phyloP scores from a whole-genome alignment of 1,284 basidiomycete genomes.

The Porogramme epimiltina region DNA sequence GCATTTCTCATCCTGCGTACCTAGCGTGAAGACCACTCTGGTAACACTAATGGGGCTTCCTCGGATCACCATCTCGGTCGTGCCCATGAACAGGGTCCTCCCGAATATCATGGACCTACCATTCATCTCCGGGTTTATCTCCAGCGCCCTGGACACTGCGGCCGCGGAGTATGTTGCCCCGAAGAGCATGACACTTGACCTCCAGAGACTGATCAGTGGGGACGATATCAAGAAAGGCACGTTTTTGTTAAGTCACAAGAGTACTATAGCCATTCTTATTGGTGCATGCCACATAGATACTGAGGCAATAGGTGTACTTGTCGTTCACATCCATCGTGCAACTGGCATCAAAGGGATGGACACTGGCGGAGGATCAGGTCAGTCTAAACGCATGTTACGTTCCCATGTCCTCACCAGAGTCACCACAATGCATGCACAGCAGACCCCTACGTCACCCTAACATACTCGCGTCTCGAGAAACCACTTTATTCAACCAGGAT shows the following conservation, averaged over 20 bases:
- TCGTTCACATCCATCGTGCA: conserved; percentile 70
- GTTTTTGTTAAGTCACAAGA: not conserved
- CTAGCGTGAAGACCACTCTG: conserved; percentile 40
- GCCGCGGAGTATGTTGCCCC: conserved; percentile 65
- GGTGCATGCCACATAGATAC: conserved; percentile 48
- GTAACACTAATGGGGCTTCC: conserved; percentile 82
- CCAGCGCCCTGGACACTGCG: conserved; percentile 74
- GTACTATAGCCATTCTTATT: not conserved
- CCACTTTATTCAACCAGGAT: conserved; percentile 76
- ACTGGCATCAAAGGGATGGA: conserved; percentile 66
- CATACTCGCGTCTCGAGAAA: conserved; percentile 49
- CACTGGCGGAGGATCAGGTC: conserved; percentile 58
- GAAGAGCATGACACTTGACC: conserved; percentile 72
- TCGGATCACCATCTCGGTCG: conserved; percentile 71
- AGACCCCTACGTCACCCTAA: conserved; percentile 41
- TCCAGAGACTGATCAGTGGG: conserved; percentile 66
- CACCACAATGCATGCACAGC: conserved; percentile 11
- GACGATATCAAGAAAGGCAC: conserved; percentile 51
- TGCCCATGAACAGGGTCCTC: conserved; percentile 67
- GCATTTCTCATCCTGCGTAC: not conserved
- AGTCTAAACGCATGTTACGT: conserved; percentile 30
- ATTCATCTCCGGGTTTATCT: conserved; percentile 74
- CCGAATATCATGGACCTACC: conserved; percentile 85
- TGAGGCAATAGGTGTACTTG: conserved; percentile 64
- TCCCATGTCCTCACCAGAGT: not conserved